phyloP scores from a whole-genome alignment of 352 stramenopile genomes.

The Globisporangium acanthophoron region DNA sequence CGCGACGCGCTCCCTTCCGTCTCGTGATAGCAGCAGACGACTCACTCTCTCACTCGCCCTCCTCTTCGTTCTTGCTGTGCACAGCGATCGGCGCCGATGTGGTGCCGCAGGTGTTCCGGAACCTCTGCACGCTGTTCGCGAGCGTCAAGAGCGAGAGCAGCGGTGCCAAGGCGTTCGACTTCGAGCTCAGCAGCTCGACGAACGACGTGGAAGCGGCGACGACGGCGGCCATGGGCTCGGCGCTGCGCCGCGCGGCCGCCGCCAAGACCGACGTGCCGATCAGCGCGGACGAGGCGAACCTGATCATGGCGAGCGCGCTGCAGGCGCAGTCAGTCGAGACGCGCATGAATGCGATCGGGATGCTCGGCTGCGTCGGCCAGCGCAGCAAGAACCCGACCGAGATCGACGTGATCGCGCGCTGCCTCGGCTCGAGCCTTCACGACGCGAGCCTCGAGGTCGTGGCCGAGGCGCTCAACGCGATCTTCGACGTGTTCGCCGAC shows the following conservation, averaged over 20 bases:
- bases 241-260: slow-evolving; percentile 49
- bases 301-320: slow-evolving; percentile 62
- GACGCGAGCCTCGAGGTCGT: slow-evolving; percentile 79
- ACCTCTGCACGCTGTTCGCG: slow-evolving; percentile 69
- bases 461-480: slow-evolving; percentile 76
- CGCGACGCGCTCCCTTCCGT: too few relatives aligned
- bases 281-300: slow-evolving; percentile 47
- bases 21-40: neutral
- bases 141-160: slow-evolving; percentile 46
- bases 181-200: slow-evolving; percentile 29
- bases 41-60: neutral
- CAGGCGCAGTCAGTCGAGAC: slow-evolving; percentile 61
- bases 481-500: slow-evolving; percentile 85
- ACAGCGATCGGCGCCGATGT: slow-evolving; percentile 39
- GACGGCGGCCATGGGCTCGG: slow-evolving; percentile 68
- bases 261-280: slow-evolving; percentile 54
- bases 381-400: slow-evolving; percentile 50
- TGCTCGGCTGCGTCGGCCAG: slow-evolving; percentile 75
- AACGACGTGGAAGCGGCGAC: slow-evolving; percentile 66
- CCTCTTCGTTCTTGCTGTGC: neutral
- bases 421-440: slow-evolving; percentile 46
- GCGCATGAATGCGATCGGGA: slow-evolving; percentile 67
- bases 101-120: slow-evolving; percentile 70
- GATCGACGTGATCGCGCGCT: slow-evolving; percentile 70
- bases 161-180: slow-evolving; percentile 25